Conservation (phyloP, 108 stramenopile genomes). For the Cyclotella sp. region DNA sequence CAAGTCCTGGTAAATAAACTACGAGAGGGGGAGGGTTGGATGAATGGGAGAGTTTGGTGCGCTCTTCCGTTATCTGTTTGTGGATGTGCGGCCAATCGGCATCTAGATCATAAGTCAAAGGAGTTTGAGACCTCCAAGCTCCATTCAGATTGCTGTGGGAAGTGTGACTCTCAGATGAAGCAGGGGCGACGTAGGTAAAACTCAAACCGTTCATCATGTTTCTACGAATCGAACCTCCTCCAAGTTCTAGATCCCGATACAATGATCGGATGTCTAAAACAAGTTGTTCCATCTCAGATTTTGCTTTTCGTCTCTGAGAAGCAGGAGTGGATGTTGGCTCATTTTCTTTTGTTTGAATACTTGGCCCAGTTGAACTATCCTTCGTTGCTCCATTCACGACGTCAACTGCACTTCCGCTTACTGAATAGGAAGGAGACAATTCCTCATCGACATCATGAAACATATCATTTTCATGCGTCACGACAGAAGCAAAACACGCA, state of each 20-base stretch:
- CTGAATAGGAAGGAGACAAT: too few relatives aligned
- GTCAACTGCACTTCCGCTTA: too few relatives aligned
- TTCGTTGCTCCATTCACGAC: too few relatives aligned
- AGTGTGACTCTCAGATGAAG: neutral
- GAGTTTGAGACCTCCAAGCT: slow-evolving; percentile 40
- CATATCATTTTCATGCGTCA: too few relatives aligned
- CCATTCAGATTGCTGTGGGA: slow-evolving; percentile 19
- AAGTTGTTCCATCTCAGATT: slow-evolving; percentile 35
- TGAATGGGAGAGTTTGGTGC: neutral
- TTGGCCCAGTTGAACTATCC: too few relatives aligned
- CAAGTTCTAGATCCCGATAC: slow-evolving; percentile 47
- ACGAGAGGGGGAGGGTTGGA: slow-evolving; percentile 39
- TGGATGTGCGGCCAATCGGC: slow-evolving; percentile 29
- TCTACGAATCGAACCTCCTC: slow-evolving; percentile 43
- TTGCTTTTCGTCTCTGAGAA: neutral
- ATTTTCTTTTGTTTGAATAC: too few relatives aligned
- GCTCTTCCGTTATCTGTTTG: slow-evolving; percentile 13
- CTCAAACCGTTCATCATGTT: slow-evolving; percentile 30
- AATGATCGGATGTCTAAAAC: slow-evolving; percentile 26
- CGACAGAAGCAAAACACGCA: too few relatives aligned
- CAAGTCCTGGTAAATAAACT: slow-evolving; percentile 89
- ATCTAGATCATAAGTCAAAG: slow-evolving; percentile 20
- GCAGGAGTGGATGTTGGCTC: neutral
- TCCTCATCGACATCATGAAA: too few relatives aligned
- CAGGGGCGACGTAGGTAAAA: slow-evolving; percentile 48